Evolutionary conservation across 139 green algal genomes (phyloP), one percentile per base, ranked within the genome.

Genomic region (Ettlia oleoabundans): DNA sequence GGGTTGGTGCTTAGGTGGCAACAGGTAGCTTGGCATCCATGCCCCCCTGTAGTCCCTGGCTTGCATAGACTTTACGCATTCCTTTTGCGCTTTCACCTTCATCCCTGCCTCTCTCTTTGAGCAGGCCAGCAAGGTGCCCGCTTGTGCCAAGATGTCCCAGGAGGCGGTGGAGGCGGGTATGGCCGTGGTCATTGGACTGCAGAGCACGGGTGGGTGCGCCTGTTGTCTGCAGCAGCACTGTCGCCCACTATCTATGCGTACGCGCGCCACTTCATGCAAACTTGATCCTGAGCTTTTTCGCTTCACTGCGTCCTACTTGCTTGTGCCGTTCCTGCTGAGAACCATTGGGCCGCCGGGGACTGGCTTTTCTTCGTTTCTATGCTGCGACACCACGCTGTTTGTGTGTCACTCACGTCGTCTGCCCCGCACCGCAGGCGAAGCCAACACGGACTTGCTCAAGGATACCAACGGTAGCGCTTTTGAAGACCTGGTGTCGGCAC

Each of bases 401-500:
- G n/a, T n/a, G n/a, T n/a, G n/a, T n/a, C n/a, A n/a, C n/a, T n/a
- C n/a, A n/a, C n/a, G n/a, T n/a, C n/a, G n/a, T n/a, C n/a, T n/a
- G n/a, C n/a, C n/a, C n/a, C n/a, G n/a, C n/a, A n/a, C n/a, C 15
- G 47, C 95, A 19, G 95, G 95, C 26, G 95, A 98, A 86, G 90
- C 94, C 73, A 94, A 91, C 86, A 92, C 88, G 10, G 85, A 83
- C 15, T 69, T 80, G 26, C 70, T 84, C 7, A 58, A 52, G 35
- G 81, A 74, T 53, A 26, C 37, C 4, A 47, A 58, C 6, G 82
- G 86, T 24, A 81, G 88, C 41, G 84, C 88, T 37, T 83, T 94
- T 82, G 90, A 97, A n/a, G 94, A 98, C 86, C 92, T 97, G 51
- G 68, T 97, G 63, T 93, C 86, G 13, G 92, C 93, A 9, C 94